Base-by-base conservation (phyloP, 2,329 filamentous ascomycete species). In the Cercospora sp. region DNA sequence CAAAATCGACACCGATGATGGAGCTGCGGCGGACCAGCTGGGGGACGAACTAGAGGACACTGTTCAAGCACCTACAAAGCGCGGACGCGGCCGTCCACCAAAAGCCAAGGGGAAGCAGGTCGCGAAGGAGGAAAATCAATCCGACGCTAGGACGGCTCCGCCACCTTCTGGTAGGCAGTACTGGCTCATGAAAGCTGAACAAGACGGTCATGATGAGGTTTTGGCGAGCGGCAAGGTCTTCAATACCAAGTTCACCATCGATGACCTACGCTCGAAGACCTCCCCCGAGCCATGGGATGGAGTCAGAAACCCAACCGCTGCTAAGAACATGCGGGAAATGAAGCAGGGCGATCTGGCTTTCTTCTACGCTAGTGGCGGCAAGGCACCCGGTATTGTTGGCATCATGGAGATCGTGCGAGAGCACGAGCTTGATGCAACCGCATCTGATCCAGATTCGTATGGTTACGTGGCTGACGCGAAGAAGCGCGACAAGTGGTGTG, bases 341-440 rank as follows among this genome's bases (percentile, higher is more conserved):
- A 93, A 92, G 74, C 89, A 89, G 65, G 94, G 94, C 61, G 95
- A 99, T 77, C 84, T 94, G 33, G 94, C 93, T 28, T 98, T 99
- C 82, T 98, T 99, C 82, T 98, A 98, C 78, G 94, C 97, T 80
- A 97, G 92, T 58, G 97, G 95, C 75, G 95, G 92, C 81, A 97
- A 96, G 78, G 87, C 90, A 26, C 93, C 94, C 0, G 94, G 92
- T 2, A 93, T 98, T 58, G 93, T 90, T 1, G 76, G 75, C n/a
- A 74, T 75, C 64, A 75, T 78, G 71, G 91, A 95, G 75, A 91
- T 99, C 70, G 93, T 96, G 16, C 85, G 88, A 71, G 94, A 97
- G 77, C 91, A 92, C 72, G 90, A 90, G 2, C 86, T 92, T 8
- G 95, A 99, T 75, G 81, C 90, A 75, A 87, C 89, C 26, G 91